A percentile compares a stretch with the other conserved stretches of the same genome.
phyloP scores from a whole-genome alignment of 257 asterid species.

The Linderniella brevidens region DNA sequence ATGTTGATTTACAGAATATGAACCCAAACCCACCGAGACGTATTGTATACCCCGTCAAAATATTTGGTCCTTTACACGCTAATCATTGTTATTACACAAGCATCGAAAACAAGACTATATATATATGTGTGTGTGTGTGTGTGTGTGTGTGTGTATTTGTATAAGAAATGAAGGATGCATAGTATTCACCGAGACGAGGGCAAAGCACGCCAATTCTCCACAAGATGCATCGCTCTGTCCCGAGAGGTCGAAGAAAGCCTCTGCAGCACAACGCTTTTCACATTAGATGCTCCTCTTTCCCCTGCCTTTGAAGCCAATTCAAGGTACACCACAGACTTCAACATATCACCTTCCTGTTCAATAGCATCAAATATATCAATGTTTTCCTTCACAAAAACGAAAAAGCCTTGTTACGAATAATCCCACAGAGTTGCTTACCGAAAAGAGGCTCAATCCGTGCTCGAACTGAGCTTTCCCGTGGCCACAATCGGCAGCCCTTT shows the following conservation, averaged over 20 bases:
- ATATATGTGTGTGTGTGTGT: too few species aligned
- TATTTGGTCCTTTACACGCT: too few species aligned
- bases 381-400: too few species aligned
- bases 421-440: conserved; percentile 31
- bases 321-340: conserved; percentile 82
- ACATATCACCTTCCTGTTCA: conserved; percentile 84
- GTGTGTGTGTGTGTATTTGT: too few species aligned
- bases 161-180: too few species aligned
- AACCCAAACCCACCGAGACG: too few species aligned
- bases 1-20: too few species aligned
- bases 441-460: conserved; percentile 66
- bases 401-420: not conserved
- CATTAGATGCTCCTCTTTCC: conserved; percentile 59
- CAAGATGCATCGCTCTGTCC: conserved; percentile 45
- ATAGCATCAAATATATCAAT: not conserved
- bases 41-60: too few species aligned
- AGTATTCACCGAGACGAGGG: conserved; percentile 44
- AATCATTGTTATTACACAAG: too few species aligned
- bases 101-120: too few species aligned
- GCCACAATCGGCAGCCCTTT: conserved; percentile 83
- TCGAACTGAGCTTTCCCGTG: conserved; percentile 87
- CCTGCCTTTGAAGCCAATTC: conserved; percentile 83
- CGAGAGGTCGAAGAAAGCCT: conserved; percentile 39
- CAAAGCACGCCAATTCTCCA: conserved; percentile 47
- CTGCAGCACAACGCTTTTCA: conserved; percentile 53